phyloP scores from a whole-genome alignment of 371 early-diverging fungal species.

The Zychaea mexicana region DNA sequence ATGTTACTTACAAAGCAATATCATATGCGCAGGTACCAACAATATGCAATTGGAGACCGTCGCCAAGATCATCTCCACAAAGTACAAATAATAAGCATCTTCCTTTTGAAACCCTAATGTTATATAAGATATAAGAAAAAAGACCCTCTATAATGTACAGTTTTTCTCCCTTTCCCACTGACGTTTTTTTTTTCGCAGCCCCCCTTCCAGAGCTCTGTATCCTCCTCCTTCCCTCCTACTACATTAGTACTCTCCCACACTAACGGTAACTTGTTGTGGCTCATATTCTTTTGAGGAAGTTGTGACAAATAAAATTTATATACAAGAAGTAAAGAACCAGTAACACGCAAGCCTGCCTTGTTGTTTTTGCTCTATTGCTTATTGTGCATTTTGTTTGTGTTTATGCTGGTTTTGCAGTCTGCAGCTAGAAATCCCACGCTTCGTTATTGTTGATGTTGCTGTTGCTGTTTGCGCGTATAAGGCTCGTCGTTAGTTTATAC shows the following conservation, averaged over 20 bases:
- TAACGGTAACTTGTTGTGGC: no score
- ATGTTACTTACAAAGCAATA: no score
- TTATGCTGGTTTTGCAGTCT: neutral
- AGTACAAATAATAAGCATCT: conserved; percentile 57
- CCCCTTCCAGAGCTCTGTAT: no score
- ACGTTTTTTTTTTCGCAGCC: no score
- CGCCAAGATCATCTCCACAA: conserved; percentile 80
- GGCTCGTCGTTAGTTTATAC: neutral
- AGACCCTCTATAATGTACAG: neutral
- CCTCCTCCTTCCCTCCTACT: no score
- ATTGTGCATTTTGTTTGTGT: neutral
- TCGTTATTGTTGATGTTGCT: neutral
- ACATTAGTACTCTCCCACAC: no score
- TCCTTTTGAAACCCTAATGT: neutral
- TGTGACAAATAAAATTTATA: no score
- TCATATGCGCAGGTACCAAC: conserved; percentile 85
- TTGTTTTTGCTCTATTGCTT: no score
- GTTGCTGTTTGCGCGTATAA: no score
- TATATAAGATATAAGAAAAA: neutral
- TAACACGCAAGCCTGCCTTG: no score
- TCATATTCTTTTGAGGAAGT: no score
- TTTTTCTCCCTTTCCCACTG: neutral
- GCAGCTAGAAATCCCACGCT: neutral
- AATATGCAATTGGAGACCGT: conserved; percentile 98
- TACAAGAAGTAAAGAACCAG: no score